Evolutionary conservation across 164 flowering plant genomes (phyloP), one percentile per base, ranked within the genome.

Genomic region (Platanus orientalis): DNA sequence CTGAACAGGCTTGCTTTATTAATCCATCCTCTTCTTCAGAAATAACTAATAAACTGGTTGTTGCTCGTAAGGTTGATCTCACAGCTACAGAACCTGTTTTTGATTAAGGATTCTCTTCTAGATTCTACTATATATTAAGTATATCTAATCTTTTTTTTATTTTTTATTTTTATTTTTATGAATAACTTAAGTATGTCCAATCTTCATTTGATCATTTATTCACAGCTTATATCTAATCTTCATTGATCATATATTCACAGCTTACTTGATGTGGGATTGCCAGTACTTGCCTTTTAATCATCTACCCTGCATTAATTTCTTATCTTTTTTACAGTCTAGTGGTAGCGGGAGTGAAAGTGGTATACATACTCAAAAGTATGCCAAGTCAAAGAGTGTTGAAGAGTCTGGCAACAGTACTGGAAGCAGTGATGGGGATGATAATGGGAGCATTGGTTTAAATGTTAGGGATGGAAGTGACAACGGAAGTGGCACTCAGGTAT

Each of bases 301-400:
- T 60, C 7, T 14, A 32, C 48, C 30, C 34, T 53, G 32, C 36
- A 67, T 60, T 67, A 20, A 29, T 19, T 55, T 58, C 23, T 42
- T 53, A 30, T 34, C 36, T 36, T 45, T 71, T 54, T 66, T 23
- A 67, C 80, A 83, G 88, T 83, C 84, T 58, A 84, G 90, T 61
- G 88, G 87, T 56, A 87, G 93, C 73, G 90, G 85, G 58, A 84
- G 89, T 67, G 92, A 83, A 73, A 84, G 89, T 75, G 82, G 80
- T 21, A 70, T 73, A 30, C 73, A 70, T 42, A 71, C 78, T 49
- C 70, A 73, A 65, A 80, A 71, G 49, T 74, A 76, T 65, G 49
- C 64, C n/a, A 68, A 76, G 59, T 71, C 78, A 61, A 79, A 71
- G 67, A 71, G 77, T 70, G 57, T 52, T 49, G 78, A 73, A 25